Evolutionary conservation across 164 flowering plant species (phyloP).

Genomic region (Piper longum): DNA sequence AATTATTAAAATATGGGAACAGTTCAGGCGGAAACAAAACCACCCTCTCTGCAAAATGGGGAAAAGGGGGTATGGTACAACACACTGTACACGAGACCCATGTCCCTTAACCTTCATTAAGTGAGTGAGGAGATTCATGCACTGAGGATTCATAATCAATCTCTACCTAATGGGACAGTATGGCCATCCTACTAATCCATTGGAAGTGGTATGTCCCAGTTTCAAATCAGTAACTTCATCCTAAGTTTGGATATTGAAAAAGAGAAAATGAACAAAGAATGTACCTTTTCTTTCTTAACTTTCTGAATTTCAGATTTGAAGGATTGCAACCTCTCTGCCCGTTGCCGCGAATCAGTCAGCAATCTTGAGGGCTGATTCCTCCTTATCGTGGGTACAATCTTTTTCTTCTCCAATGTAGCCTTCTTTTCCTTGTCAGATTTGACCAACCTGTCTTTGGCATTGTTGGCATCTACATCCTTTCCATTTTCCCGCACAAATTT

Average conservation of each 20-base stretch:
- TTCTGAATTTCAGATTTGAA: slow-evolving; percentile 91
- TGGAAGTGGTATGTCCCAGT: neutral
- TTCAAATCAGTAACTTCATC: neutral
- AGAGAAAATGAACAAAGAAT: neutral
- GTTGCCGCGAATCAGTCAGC: slow-evolving; percentile 78
- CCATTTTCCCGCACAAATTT: slow-evolving; percentile 12
- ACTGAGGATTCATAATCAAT: neutral
- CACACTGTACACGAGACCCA: too few relatives aligned
- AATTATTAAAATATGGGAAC: too few relatives aligned
- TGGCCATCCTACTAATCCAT: too few relatives aligned
- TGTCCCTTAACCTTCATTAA: neutral
- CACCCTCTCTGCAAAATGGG: too few relatives aligned
- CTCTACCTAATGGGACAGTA: neutral
- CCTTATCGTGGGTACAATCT: slow-evolving; percentile 33
- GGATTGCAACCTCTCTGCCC: slow-evolving; percentile 76
- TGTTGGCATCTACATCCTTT: slow-evolving; percentile 18
- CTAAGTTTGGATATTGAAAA: neutral
- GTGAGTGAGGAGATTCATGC: neutral
- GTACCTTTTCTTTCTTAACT: slow-evolving; percentile 83
- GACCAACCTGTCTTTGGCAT: slow-evolving; percentile 26
- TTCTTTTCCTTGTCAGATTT: slow-evolving; percentile 40
- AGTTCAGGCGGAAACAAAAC: too few relatives aligned
- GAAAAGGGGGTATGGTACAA: too few relatives aligned
- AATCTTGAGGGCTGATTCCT: slow-evolving; percentile 68
- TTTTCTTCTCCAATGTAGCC: slow-evolving; percentile 42